Percentiles rank a stretch among this genome's conserved stretches.
These are phyloP conservation scores for Russula compacta DNA, from an alignment of 768 basidiomycete genomes.

Conservation along the genomic window DNA sequence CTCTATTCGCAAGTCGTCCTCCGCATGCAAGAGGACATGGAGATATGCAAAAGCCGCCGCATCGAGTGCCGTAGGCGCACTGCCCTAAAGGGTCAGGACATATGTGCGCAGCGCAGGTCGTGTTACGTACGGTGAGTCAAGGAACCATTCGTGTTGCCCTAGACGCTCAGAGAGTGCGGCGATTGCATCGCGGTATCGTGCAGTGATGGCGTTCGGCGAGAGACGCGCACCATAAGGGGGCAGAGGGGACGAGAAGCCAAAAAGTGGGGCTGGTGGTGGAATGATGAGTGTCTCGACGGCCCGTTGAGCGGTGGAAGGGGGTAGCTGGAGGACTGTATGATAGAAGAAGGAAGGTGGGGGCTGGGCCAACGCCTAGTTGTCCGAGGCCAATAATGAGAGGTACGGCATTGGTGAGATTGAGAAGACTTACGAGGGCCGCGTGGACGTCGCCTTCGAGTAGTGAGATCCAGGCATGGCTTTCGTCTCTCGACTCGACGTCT, in stretches of 20 bases:
- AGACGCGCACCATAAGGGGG: constrained; percentile 54
- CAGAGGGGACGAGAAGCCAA: constrained; percentile 56
- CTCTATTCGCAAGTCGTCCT: constrained; percentile 44
- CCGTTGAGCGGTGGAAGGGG: constrained; percentile 27
- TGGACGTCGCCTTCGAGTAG: constrained; percentile 72
- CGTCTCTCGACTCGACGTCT: constrained; percentile 49
- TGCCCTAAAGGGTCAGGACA: constrained; percentile 24
- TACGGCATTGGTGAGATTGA: neutral
- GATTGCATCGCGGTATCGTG: constrained; percentile 64
- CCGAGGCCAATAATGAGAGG: neutral
- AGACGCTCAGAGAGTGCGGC: constrained; percentile 65
- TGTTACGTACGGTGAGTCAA: constrained; percentile 53
- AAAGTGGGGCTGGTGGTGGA: constrained; percentile 61
- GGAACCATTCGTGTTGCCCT: constrained; percentile 72
- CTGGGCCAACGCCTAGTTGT: constrained; percentile 39
- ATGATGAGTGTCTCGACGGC: constrained; percentile 42
- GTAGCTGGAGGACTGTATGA: constrained; percentile 32
- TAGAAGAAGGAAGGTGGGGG: constrained; percentile 36
- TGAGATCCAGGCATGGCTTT: constrained; percentile 76
- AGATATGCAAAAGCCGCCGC: constrained; percentile 79
- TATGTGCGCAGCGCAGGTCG: neutral
- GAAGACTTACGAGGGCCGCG: constrained; percentile 50
- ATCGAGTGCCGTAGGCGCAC: constrained; percentile 70
- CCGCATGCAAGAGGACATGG: constrained; percentile 48
- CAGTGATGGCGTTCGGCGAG: constrained; percentile 39